Evolutionary conservation across 306 rosid genomes (phyloP).

Genomic region (Sechiopsis laciniata): DNA sequence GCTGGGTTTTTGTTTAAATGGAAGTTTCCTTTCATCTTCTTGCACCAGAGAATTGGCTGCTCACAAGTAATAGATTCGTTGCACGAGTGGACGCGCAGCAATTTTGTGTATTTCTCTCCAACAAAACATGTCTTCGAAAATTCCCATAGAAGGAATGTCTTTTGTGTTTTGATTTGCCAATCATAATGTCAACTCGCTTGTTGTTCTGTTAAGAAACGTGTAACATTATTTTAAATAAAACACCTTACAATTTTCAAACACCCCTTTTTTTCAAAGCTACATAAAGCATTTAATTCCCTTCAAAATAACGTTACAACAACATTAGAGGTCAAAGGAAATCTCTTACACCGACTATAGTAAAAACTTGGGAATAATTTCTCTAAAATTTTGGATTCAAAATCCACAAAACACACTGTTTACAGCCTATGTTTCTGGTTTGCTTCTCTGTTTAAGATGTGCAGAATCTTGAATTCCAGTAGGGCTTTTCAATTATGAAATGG

Average conservation of each 20-base stretch:
- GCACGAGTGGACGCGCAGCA: slow-evolving; percentile 8
- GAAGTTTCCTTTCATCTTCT: too few relatives aligned
- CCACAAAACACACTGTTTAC: slow-evolving; percentile 31
- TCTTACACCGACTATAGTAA: not conserved
- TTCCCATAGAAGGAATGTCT: slow-evolving; percentile 16
- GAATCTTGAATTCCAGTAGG: slow-evolving; percentile 27
- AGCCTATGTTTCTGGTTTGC: slow-evolving; percentile 48
- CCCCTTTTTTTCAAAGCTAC: slow-evolving; percentile 23
- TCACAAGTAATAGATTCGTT: not conserved
- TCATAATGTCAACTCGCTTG: slow-evolving; percentile 10
- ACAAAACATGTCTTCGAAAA: not conserved
- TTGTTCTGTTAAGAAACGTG: not conserved
- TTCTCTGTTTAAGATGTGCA: slow-evolving; percentile 36
- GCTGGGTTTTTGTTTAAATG: too few relatives aligned
- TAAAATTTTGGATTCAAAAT: not conserved
- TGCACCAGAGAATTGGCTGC: not conserved
- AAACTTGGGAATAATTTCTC: not conserved
- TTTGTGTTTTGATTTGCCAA: not conserved
- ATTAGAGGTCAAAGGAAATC: slow-evolving; percentile 9
- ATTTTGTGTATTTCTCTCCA: not conserved
- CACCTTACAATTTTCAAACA: not conserved
- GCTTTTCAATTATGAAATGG: slow-evolving; percentile 29
- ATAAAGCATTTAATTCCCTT: slow-evolving; percentile 20
- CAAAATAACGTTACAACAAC: slow-evolving; percentile 17
- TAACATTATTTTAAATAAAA: not conserved